A percentile compares a stretch with the other conserved stretches of the same genome.
phyloP scores from a whole-genome alignment of 805 yeast genomes.

The Jamesozyma hellenica region DNA sequence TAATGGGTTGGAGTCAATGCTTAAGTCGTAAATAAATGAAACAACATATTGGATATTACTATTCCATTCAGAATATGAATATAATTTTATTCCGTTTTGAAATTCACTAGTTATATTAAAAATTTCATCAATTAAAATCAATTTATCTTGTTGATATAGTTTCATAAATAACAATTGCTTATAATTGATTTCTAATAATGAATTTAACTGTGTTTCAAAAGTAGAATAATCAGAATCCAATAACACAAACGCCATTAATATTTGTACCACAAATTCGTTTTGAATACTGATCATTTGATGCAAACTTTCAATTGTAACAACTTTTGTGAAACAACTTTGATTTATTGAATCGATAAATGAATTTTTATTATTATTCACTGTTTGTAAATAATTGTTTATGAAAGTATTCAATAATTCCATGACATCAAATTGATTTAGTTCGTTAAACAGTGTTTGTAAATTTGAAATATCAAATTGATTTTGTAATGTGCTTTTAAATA shows the following conservation, averaged over 20 bases:
- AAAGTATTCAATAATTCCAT: constrained; percentile 32
- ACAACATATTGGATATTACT: constrained; percentile 11
- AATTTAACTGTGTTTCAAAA: constrained; percentile 15
- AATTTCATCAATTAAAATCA: constrained; percentile 12
- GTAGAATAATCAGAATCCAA: constrained; percentile 30
- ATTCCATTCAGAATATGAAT: constrained; percentile 18
- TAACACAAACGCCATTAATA: constrained; percentile 29
- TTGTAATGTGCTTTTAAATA: constrained; percentile 36
- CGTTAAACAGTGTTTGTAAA: constrained; percentile 32
- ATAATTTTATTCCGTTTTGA: constrained; percentile 19
- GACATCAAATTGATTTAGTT: constrained; percentile 33
- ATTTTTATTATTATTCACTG: constrained; percentile 1
- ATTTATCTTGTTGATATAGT: constrained; percentile 20
- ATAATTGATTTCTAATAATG: constrained; percentile 18
- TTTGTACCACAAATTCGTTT: constrained; percentile 25
- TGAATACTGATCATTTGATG: constrained; percentile 25
- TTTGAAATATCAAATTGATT: constrained; percentile 33
- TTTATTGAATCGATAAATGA: constrained; percentile 19
- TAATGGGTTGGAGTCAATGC: constrained; percentile 11
- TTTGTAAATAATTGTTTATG: constrained; percentile 21
- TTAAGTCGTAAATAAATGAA: constrained; percentile 10
- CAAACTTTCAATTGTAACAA: constrained; percentile 20
- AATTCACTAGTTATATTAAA: constrained; percentile 16
- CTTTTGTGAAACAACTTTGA: constrained; percentile 15
- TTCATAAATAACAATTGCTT: constrained; percentile 19